Conservation (phyloP, 192 early-diverging fungal genomes). For the Cladochytrium replicatum region DNA sequence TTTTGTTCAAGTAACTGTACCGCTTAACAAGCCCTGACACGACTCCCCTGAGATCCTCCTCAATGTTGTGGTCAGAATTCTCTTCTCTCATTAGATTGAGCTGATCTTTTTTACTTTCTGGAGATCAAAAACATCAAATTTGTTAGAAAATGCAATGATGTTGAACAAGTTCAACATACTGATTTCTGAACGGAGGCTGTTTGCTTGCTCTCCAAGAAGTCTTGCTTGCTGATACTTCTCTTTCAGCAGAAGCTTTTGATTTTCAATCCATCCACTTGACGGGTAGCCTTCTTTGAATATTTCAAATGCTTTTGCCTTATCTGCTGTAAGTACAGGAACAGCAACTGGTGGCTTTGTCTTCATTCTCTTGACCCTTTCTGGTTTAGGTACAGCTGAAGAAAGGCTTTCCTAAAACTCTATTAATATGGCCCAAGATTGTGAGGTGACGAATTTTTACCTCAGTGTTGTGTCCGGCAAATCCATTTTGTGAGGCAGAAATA, state of each 20-base stretch:
- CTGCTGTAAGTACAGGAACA: constrained; percentile 29
- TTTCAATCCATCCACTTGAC: constrained; percentile 43
- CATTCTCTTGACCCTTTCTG: not conserved
- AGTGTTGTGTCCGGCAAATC: not conserved
- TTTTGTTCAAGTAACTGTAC: constrained; percentile 9
- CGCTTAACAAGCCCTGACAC: no score
- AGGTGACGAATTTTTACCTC: not conserved
- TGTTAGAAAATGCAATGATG: constrained; percentile 7
- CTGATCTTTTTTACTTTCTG: not conserved
- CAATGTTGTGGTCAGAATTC: no score
- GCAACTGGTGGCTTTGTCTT: not conserved
- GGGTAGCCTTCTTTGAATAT: constrained; percentile 42
- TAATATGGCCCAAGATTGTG: not conserved
- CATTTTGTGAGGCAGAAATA: no score
- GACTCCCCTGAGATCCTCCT: no score
- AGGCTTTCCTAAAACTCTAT: not conserved
- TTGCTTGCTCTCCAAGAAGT: constrained; percentile 36
- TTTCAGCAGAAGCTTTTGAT: constrained; percentile 44
- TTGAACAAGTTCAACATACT: constrained; percentile 27
- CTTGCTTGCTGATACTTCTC: constrained; percentile 45
- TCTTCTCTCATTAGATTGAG: no score
- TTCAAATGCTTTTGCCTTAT: constrained; percentile 52
- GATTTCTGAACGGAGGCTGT: constrained; percentile 28
- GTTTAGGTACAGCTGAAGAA: not conserved
- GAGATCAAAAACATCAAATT: not conserved